A percentile compares a stretch with the other conserved stretches of the same genome.
Conservation (phyloP, 2,329 filamentous ascomycete species). For the Pestalotiopsis fici region DNA sequence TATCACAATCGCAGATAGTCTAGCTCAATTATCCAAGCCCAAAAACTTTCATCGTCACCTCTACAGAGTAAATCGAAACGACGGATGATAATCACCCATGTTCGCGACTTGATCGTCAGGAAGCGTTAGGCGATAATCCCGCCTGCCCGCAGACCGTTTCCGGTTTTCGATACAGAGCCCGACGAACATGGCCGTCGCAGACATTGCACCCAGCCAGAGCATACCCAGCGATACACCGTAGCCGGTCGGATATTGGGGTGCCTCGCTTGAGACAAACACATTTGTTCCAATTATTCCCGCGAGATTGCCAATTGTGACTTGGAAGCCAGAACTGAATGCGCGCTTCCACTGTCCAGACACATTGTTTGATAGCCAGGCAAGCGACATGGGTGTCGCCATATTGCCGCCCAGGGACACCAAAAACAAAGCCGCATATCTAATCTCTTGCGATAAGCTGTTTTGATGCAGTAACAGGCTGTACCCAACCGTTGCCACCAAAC, state of each 20-base stretch:
- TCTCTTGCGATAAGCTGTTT: conserved; percentile 21
- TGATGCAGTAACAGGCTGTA: conserved; percentile 34
- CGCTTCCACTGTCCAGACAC: conserved; percentile 54
- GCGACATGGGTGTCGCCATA: conserved; percentile 31
- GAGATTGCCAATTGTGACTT: conserved; percentile 51
- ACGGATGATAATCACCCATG: conserved; percentile 52
- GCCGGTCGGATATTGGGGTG: conserved; percentile 35
- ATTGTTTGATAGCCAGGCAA: conserved; percentile 55
- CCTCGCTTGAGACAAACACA: conserved; percentile 33
- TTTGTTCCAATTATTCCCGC: conserved; percentile 36
- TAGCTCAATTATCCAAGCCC: neutral
- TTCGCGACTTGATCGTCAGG: conserved; percentile 43
- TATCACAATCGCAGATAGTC: neutral
- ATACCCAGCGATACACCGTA: conserved; percentile 34
- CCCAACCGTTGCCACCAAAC: conserved; percentile 28
- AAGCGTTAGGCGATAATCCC: conserved; percentile 39
- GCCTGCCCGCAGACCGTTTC: conserved; percentile 45
- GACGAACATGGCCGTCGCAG: conserved; percentile 37
- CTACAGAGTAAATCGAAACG: conserved; percentile 41
- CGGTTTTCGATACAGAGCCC: conserved; percentile 44
- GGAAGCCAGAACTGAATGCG: conserved; percentile 47
- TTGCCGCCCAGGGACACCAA: conserved; percentile 35
- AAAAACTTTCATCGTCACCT: neutral
- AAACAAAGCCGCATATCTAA: conserved; percentile 38
- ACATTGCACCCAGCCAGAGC: conserved; percentile 30